Evolutionary conservation across 805 yeast genomes (phyloP).

Genomic region (Lipomyces lipofer): DNA sequence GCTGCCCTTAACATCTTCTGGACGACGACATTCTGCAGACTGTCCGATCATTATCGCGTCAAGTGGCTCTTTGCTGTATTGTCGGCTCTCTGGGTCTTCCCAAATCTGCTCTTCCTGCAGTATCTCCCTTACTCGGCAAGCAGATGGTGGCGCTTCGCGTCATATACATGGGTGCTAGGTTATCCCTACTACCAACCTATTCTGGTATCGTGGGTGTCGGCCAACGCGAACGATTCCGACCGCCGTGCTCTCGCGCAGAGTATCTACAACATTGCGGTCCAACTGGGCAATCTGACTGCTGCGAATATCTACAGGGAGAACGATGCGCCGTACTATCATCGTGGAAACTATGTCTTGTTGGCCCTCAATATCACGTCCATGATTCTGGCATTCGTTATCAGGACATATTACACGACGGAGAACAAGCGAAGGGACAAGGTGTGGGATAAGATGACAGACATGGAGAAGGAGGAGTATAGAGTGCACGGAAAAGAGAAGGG

Average conservation of each 20-base stretch:
- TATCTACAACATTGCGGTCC: slow-evolving; percentile 63
- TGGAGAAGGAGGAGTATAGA: slow-evolving; percentile 52
- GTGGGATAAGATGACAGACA: slow-evolving; percentile 56
- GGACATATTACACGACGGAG: slow-evolving; percentile 37
- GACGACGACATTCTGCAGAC: slow-evolving; percentile 35
- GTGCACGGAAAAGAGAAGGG: slow-evolving; percentile 53
- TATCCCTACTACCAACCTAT: slow-evolving; percentile 55
- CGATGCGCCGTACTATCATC: slow-evolving; percentile 60
- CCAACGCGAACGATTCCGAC: slow-evolving; percentile 61
- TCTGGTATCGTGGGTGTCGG: slow-evolving; percentile 59
- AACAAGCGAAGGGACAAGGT: slow-evolving; percentile 43
- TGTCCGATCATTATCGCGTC: slow-evolving; percentile 20
- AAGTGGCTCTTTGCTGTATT: slow-evolving; percentile 28
- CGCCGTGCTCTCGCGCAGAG: slow-evolving; percentile 66
- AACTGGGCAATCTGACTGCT: slow-evolving; percentile 56
- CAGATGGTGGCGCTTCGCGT: slow-evolving; percentile 29
- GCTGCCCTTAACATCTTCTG: slow-evolving; percentile 33
- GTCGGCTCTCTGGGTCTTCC: slow-evolving; percentile 29
- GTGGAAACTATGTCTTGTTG: slow-evolving; percentile 51
- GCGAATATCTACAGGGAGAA: slow-evolving; percentile 56
- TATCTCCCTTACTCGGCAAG: slow-evolving; percentile 23
- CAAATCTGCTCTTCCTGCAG: slow-evolving; percentile 35
- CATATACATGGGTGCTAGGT: slow-evolving; percentile 41
- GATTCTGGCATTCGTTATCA: slow-evolving; percentile 34
- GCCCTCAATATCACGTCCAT: slow-evolving; percentile 33